Evolutionary conservation across 192 early-diverging fungal species (phyloP), one percentile per base, ranked within the genome.

Genomic region (Radiomyces spectabilis): DNA sequence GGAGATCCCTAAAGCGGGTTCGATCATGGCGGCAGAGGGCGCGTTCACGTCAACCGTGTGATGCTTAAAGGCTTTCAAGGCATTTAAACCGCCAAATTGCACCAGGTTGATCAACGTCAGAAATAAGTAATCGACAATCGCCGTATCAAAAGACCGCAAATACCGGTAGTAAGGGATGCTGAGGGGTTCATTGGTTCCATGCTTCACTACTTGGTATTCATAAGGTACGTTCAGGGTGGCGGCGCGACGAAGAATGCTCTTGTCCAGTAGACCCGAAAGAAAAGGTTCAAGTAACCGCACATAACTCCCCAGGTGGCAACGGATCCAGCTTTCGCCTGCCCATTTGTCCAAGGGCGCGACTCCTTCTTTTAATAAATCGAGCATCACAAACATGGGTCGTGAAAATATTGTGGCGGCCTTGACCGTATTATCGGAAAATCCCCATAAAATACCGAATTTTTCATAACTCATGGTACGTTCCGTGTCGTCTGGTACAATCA

Each of bases 341-440:
- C 82, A 69, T 29, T 73, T 69, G 46, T 82, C 66, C 0, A 73
- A 59, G 0, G 79, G 74, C 40, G 72, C 74, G 22, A 72, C 59
- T 26, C 78, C 53, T 8, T 64, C 79, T 25, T 71, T 56, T 32
- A 89, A 65, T 34, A 78, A 69, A 53, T 95, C 93, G 6, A 95
- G 61, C 41, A 89, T 79, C 6, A 95, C 53, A 54, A 92, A 85
- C 71, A 92, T 76, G 3, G 86, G 82, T 44, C 89, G 66, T 1
- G 84, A 72, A 63, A 93, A 93, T 1, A 73, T 66, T 29, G 76
- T 51, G 1, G 63, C 58, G 12, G 59, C 43, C 29, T 71, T 49
- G 13, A 60, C 41, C 5, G 62, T 70, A 33, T 74, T 56, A 5
- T 81, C 82, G 8, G 85, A 86, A 0, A 83, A 51, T 24, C 75